Base-by-base conservation (phyloP, 305 asterid species). In the Fraxinus paxiana region DNA sequence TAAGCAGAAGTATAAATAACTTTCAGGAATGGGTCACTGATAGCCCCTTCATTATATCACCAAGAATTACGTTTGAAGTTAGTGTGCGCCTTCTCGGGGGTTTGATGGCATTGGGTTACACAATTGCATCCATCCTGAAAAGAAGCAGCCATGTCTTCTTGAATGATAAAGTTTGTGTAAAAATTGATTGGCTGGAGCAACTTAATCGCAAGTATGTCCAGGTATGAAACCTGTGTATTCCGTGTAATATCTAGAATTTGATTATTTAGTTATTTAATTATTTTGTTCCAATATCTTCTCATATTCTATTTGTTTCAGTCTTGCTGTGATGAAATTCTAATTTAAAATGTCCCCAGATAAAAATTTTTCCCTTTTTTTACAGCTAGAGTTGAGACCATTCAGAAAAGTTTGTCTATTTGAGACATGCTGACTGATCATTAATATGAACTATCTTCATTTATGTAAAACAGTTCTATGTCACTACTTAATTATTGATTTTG, bases 31-130 rank as follows among this genome's bases (percentile, higher is more conserved):
- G 99, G 99, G 98, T 94, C 38, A 92, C 97, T 2, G 99, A 96
- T 83, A 87, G 87, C 78, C 99, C 99, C 79, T 96, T 96, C 82
- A 92, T 96, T 77, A 94, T 96, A 89, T 96, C 98, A 59, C 99
- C 99, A 76, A 89, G 99, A 87, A 96, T 96, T 79, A 94, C 95
- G 63, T 96, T 96, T 83, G 98, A 96, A 91, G 99, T 96, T 79
- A 96, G 98, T 86, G 98, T 96, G 70, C 98, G 99, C 38, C 98
- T 96, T 85, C 98, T 96, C 22, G 99, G 99, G 84, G 99, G 99
- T 67, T 89, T 96, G 84, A 94, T 96, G 99, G 98, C 99, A 78
- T 80, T 96, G 81, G 99, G 98, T 22, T 96, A 96, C 86, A 91
- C 97, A 78, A 96, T 96, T 79, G 99, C 99, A 73, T 89, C 99